Evolutionary conservation across 1,284 basidiomycete genomes (phyloP).

Genomic region (Trametes pubescens): DNA sequence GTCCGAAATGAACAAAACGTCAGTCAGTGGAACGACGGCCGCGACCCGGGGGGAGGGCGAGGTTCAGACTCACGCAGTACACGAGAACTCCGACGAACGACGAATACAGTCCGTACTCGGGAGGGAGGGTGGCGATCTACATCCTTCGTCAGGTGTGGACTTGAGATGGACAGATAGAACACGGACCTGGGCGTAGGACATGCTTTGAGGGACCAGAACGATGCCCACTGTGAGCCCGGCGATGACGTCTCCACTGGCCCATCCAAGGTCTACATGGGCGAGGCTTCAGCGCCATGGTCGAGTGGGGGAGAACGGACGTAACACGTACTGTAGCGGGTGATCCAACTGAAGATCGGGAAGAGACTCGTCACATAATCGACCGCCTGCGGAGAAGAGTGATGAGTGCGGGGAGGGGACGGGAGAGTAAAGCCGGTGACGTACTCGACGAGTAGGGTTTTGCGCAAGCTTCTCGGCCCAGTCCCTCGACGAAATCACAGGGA

Average conservation of each 20-base stretch:
- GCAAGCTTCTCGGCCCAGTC: constrained; percentile 55
- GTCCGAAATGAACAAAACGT: constrained; percentile 19
- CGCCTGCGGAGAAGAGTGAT: constrained; percentile 47
- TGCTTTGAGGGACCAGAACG: constrained; percentile 88
- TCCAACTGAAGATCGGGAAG: constrained; percentile 87
- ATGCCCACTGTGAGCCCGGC: constrained; percentile 91
- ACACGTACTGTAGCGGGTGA: constrained; percentile 77
- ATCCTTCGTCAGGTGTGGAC: constrained; percentile 37
- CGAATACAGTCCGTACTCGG: constrained; percentile 94
- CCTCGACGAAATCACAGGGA: constrained; percentile 60
- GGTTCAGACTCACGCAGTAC: constrained; percentile 67
- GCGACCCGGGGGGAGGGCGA: constrained; percentile 30
- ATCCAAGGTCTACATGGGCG: constrained; percentile 61
- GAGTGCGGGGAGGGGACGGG: constrained; percentile 1
- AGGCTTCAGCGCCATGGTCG: background rate
- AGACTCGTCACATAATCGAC: constrained; percentile 69
- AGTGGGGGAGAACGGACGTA: constrained; percentile 7
- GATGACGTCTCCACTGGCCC: constrained; percentile 82
- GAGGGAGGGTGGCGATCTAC: constrained; percentile 82
- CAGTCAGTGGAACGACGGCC: constrained; percentile 11
- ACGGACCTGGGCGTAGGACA: constrained; percentile 77
- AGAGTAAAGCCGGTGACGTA: constrained; percentile 20
- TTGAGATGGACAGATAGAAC: background rate
- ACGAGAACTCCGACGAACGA: constrained; percentile 91
- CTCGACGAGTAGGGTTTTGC: constrained; percentile 49